Conservation (phyloP, 306 rosid genomes). For the Vicia sativa region DNA sequence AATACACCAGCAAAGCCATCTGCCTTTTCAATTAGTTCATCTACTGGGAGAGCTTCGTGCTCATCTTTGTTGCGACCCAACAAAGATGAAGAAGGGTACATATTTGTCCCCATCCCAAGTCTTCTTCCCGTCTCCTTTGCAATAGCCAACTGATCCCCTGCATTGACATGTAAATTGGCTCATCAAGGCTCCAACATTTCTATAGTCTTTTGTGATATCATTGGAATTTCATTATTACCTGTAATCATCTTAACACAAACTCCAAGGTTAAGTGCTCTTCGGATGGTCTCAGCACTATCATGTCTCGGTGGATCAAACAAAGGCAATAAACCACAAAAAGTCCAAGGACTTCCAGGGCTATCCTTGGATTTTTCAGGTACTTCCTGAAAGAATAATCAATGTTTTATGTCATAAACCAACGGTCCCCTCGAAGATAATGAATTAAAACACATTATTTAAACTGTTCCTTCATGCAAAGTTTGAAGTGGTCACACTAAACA, state of each 20-base stretch:
- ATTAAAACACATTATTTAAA: neutral
- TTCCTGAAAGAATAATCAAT: conserved; percentile 49
- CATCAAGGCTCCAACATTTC: conserved; percentile 25
- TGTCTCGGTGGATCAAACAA: conserved; percentile 94
- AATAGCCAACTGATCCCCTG: conserved; percentile 86
- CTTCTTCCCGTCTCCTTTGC: conserved; percentile 90
- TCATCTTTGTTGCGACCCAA: conserved; percentile 64
- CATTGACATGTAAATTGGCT: conserved; percentile 35
- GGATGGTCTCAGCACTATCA: conserved; percentile 91
- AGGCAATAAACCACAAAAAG: conserved; percentile 80
- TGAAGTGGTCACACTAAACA: conserved; percentile 5
- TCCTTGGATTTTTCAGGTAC: conserved; percentile 80
- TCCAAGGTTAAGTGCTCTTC: conserved; percentile 85
- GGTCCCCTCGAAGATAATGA: neutral
- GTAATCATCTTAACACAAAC: conserved; percentile 93
- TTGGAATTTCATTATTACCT: conserved; percentile 50
- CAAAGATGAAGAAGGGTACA: conserved; percentile 91
- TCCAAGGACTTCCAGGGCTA: conserved; percentile 81
- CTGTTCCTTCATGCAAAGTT: neutral
- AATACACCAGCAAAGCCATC: conserved; percentile 94
- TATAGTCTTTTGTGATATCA: neutral
- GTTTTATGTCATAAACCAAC: conserved; percentile 13
- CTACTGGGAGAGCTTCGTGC: conserved; percentile 74
- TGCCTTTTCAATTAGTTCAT: conserved; percentile 83
- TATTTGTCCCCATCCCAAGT: conserved; percentile 95